Base-by-base conservation (phyloP, 1,284 basidiomycete species). In the Termitomyces sp. region DNA sequence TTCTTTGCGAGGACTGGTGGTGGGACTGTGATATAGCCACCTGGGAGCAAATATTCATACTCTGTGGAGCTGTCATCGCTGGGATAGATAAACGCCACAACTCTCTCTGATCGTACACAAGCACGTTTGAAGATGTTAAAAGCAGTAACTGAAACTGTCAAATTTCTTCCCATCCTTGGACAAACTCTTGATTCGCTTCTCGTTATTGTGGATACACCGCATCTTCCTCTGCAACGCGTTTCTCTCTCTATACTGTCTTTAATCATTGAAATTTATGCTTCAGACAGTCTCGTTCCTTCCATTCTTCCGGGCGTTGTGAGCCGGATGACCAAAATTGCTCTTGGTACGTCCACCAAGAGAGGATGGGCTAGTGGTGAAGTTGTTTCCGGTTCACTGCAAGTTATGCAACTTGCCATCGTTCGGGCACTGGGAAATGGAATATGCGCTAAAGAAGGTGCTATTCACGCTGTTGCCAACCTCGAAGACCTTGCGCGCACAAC, bases 21-120 rank as follows among this genome's bases (percentile, higher is more conserved):
- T 89, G 87, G 81, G 70, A 72, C 7, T 83, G 83, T 59, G 83
- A 87, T 38, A 62, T 79, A 7, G 78, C 79, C 31, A 67, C 83
- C 21, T 88, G 92, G 90, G 86, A 90, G 63, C 92, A 96, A 65
- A 71, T 94, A 17, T 91, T 95, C 70, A 88, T 87, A 72, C 77
- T 97, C 28, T 84, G 80, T 50, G 80, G 86, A 17, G 78, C 88
- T n/a, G 75, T 89, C 28, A 67, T 88, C 2, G 82, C 82, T n/a
- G 78, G 78, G 28, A 73, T 82, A 28, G 80, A 81, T 59, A 36
- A 61, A 40, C 53, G 68, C 61, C 57, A 45, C 63, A 0, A 41
- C 55, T 39, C 61, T 54, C 34, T 58, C 52, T 36, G 62, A 66
- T 50, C 67, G 68, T 8, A 41, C 52, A 13, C 53, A 66, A 47